Percentiles rank a stretch among this genome's conserved stretches.
These are phyloP conservation scores for Phytophthora citricola DNA, from an alignment of 352 stramenopile genomes.

Conservation along the genomic window DNA sequence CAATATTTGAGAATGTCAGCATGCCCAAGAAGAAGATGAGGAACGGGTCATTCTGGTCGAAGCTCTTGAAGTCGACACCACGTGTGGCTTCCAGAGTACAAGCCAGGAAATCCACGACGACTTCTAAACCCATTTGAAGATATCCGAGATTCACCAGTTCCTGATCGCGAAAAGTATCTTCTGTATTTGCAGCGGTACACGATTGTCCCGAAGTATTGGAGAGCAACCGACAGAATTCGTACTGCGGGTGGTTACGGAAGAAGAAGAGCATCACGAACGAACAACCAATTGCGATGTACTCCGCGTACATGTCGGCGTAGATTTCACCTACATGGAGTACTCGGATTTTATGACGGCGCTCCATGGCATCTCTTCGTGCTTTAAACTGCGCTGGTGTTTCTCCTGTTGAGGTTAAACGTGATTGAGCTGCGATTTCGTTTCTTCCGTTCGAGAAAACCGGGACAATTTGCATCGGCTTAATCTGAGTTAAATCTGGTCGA, in stretches of 20 bases:
- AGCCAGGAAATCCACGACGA: constrained; percentile 31
- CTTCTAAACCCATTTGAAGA: constrained; percentile 27
- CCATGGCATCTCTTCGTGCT: constrained; percentile 4
- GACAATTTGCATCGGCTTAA: no score
- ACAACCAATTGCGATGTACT: constrained; percentile 56
- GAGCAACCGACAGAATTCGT: constrained; percentile 6
- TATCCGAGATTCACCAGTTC: no score
- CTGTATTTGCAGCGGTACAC: no score
- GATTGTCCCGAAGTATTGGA: no score
- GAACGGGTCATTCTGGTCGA: constrained; percentile 25
- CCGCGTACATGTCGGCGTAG: constrained; percentile 51
- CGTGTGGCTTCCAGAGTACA: constrained; percentile 25
- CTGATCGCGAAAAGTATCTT: no score
- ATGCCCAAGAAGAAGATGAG: constrained; percentile 25
- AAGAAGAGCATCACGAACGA: constrained; percentile 45
- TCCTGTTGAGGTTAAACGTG: constrained; percentile 1
- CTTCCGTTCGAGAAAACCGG: not conserved
- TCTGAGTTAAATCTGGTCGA: no score
- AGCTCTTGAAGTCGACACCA: constrained; percentile 27
- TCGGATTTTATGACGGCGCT: constrained; percentile 9
- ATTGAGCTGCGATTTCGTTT: constrained; percentile 6
- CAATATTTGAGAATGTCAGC: constrained; percentile 25
- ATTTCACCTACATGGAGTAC: constrained; percentile 36
- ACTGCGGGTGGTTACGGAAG: constrained; percentile 42
- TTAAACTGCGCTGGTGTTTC: constrained; percentile 8